Percentiles rank a stretch among this genome's conserved stretches.
phyloP scores from a whole-genome alignment of 331 rosid species.

The Malus hybrid region DNA sequence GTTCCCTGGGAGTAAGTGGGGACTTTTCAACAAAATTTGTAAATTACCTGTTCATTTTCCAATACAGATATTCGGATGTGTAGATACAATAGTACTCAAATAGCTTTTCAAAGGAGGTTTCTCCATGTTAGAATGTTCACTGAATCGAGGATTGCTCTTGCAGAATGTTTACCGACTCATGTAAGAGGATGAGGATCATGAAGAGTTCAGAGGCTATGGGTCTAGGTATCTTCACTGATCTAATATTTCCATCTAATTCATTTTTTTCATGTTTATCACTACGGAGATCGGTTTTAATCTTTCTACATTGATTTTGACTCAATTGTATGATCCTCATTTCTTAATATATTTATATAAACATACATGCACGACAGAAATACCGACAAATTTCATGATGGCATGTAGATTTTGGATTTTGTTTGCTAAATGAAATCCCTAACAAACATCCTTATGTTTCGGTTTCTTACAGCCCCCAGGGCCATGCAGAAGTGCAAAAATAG shows the following conservation, averaged over 20 bases:
- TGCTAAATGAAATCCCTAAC: not conserved
- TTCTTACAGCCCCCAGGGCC: constrained; percentile 77
- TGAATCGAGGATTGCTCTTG: not conserved
- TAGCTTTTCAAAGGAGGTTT: not conserved
- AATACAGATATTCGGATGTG: no score
- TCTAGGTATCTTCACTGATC: constrained; percentile 42
- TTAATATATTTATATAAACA: no score
- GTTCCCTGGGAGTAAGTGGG: constrained; percentile 60
- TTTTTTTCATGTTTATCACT: not conserved
- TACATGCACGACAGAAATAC: not conserved
- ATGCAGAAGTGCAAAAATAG: constrained; percentile 81
- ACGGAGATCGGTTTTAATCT: not conserved
- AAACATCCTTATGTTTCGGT: not conserved
- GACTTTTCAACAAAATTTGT: not conserved
- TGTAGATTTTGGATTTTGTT: not conserved
- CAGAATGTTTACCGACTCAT: constrained; percentile 78
- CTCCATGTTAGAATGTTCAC: not conserved
- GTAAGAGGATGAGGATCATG: constrained; percentile 90
- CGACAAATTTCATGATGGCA: not conserved
- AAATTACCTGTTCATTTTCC: constrained; percentile 7
- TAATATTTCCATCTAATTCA: not conserved
- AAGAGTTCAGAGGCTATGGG: constrained; percentile 91
- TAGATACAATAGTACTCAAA: not conserved
- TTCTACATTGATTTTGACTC: no score
- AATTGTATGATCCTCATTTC: no score